These are phyloP conservation scores for Rosa hybrid DNA, from an alignment of 331 rosid genomes.

Conservation along the genomic window DNA sequence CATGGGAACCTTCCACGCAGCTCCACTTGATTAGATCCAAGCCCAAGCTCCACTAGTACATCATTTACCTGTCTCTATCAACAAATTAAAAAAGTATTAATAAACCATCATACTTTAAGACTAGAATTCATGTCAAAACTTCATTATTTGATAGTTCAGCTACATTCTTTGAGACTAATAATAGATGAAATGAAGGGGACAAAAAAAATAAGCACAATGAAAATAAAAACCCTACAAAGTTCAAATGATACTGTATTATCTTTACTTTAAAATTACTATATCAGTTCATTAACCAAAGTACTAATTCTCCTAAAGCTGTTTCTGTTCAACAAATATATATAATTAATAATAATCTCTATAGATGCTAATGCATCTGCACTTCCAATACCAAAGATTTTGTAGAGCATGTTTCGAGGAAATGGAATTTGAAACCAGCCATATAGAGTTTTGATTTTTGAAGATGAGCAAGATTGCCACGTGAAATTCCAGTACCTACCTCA, in stretches of 20 bases:
- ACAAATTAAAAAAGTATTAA: conserved; percentile 6
- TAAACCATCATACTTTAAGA: conserved; percentile 8
- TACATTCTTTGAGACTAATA: conserved; percentile 10
- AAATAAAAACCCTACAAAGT: background rate
- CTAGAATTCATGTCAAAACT: background rate
- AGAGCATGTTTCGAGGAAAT: conserved; percentile 1
- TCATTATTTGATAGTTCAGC: conserved; percentile 4
- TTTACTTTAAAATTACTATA: background rate
- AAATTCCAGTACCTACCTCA: conserved; percentile 56
- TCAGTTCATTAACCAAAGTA: background rate
- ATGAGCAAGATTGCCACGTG: conserved; percentile 9
- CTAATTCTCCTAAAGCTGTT: background rate
- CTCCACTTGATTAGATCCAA: conserved; percentile 54
- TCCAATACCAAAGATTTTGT: background rate
- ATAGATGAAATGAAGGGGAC: background rate
- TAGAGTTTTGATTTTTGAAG: conserved; percentile 16
- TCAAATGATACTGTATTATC: background rate
- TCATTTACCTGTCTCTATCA: conserved; percentile 53
- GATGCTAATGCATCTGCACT: background rate
- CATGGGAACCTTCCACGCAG: conserved; percentile 51
- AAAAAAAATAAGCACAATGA: background rate
- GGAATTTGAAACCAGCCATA: conserved; percentile 19
- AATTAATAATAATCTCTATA: background rate
- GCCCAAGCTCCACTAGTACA: conserved; percentile 72
- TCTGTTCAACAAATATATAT: background rate